Conservation (phyloP, 352 stramenopile species). For the Globisporangium irregulare region DNA sequence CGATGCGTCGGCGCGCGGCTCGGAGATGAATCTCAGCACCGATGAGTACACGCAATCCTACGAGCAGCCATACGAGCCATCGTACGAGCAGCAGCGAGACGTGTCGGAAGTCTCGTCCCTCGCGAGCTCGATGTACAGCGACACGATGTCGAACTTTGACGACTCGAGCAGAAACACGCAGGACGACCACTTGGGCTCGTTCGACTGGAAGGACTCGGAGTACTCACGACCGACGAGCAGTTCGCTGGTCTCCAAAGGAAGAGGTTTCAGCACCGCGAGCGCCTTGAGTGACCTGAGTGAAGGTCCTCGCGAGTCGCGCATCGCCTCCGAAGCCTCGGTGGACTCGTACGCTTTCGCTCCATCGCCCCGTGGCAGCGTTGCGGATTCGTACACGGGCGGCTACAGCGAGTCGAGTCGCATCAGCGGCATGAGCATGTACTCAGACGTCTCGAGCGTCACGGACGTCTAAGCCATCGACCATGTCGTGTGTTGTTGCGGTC, state of each 20-base stretch:
- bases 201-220: conserved; percentile 50
- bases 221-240: conserved; percentile 27
- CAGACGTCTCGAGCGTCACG: conserved; percentile 16
- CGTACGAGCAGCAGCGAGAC: conserved; percentile 20
- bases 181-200: conserved; percentile 37
- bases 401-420: conserved; percentile 55
- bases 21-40: conserved; percentile 36
- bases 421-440: conserved; percentile 51
- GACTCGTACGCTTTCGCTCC: conserved; percentile 74
- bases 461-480: neutral
- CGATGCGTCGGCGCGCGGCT: conserved; percentile 36
- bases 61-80: conserved; percentile 6
- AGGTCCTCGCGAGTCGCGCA: conserved; percentile 34
- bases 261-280: conserved; percentile 45
- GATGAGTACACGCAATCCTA: conserved; percentile 14
- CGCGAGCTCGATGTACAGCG: conserved; percentile 35
- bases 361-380: conserved; percentile 39
- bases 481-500: neutral
- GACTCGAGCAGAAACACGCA: conserved; percentile 39
- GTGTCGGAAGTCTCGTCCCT: conserved; percentile 49
- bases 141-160: conserved; percentile 55
- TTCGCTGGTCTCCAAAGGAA: conserved; percentile 23
- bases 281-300: conserved; percentile 37
- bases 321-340: conserved; percentile 63
- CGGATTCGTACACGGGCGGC: conserved; percentile 67